Base-by-base conservation (phyloP, 1,284 basidiomycete genomes). In the Austroboletus rostrupii region DNA sequence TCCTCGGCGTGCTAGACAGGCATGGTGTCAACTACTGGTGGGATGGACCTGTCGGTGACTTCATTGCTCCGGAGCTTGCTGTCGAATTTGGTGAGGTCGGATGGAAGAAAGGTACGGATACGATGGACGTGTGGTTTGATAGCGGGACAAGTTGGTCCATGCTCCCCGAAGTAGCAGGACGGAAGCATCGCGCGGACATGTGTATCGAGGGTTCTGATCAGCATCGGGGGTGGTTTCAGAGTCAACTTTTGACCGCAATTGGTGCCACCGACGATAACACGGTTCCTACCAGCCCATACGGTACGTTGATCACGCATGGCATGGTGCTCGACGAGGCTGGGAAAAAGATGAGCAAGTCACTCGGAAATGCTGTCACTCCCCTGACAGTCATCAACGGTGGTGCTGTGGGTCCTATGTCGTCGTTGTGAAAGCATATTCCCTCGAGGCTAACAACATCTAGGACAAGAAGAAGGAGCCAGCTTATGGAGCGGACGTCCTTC, bases 51-150 rank as follows among this genome's bases (percentile, higher is more conserved):
- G 79, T 91, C 11, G 81, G 83, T 35, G 90, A 93, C 28, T 97
- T 99, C 64, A 69, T 95, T 8, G 81, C 87, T 11, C 79, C 82
- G 0, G 70, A 73, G 17, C 71, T 87, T 19, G 66, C 69, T 3
- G 72, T 72, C 45, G 66, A 74, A 43, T 74, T 76, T 16, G 65
- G 64, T n/a, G 64, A 71, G 29, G 65, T 71, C 13, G 70, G 66
- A 5, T 90, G 86, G 79, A 68, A 72, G 41, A 93, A 92, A 66
- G 89, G 94, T 9, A 84, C 79, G 2, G 97, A 99, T 66, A 99
- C 96, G 1, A 91, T 99, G 79, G 97, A 99, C 66, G 97, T 99
- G 4, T 99, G 97, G 97, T 99, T 99, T 61, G 97, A 99, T 72
- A 96, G 92, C 61, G 97, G 97, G 2, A 86, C 90, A 1, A 93